Percentiles rank a stretch among this genome's conserved stretches.
phyloP scores from a whole-genome alignment of 345 rosid genomes.

The Limnanthes douglasii region DNA sequence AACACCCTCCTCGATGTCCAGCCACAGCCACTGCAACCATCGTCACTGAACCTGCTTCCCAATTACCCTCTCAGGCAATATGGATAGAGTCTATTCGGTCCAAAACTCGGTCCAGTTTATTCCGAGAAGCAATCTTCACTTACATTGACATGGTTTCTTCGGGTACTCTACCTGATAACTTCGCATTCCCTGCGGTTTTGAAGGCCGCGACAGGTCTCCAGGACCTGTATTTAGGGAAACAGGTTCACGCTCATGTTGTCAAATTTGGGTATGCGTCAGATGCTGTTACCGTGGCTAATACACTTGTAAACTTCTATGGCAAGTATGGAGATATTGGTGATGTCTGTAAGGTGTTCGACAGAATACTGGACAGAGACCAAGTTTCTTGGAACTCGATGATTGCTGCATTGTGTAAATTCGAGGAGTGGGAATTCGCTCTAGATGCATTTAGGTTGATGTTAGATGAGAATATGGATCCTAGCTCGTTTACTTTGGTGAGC shows the following conservation, averaged over 20 bases:
- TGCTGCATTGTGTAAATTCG: conserved; percentile 39
- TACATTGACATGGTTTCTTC: conserved; percentile 43
- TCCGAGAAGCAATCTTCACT: conserved; percentile 44
- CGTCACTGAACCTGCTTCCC: conserved; percentile 7
- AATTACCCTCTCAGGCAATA: conserved; percentile 19
- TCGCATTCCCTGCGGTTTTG: conserved; percentile 61
- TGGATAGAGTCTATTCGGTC: conserved; percentile 63
- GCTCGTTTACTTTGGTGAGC: conserved; percentile 80
- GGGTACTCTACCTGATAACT: conserved; percentile 44
- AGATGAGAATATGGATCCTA: conserved; percentile 38
- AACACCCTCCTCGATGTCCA: conserved; percentile 9
- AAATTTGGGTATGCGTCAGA: conserved; percentile 43
- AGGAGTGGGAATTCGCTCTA: conserved; percentile 59
- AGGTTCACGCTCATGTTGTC: conserved; percentile 66
- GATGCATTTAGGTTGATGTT: conserved; percentile 52
- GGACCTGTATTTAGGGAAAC: conserved; percentile 41
- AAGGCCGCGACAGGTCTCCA: conserved; percentile 47
- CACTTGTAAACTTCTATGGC: conserved; percentile 59
- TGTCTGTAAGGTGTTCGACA: conserved; percentile 53
- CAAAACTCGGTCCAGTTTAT: conserved; percentile 34
- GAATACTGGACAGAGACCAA: conserved; percentile 59
- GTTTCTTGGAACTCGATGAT: conserved; percentile 88
- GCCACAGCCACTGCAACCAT: conserved; percentile 1
- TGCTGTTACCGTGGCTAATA: conserved; percentile 42
- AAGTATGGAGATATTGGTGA: conserved; percentile 44